These are phyloP conservation scores for Naganishia friedmannii DNA, from an alignment of 768 basidiomycete species.

Conservation along the genomic window DNA sequence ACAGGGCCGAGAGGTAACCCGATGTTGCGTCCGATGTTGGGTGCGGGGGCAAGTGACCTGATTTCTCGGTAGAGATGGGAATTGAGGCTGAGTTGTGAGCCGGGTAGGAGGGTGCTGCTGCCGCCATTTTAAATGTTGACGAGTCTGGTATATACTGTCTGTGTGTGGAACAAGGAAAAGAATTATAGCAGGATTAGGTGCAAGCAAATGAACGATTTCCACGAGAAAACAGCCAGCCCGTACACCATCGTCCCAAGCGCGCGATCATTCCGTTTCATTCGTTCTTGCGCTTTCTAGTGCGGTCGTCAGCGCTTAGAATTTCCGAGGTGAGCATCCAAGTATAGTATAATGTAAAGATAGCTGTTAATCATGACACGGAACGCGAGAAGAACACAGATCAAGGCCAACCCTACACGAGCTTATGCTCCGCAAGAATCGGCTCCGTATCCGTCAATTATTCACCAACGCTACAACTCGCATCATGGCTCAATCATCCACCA, in stretches of 20 bases:
- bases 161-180: no score
- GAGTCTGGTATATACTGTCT: slow-evolving; percentile 2
- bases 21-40: slow-evolving; percentile 40
- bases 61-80: slow-evolving; percentile 27
- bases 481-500: slow-evolving; percentile 9
- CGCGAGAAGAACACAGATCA: neutral
- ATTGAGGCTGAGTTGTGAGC: slow-evolving; percentile 28
- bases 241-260: slow-evolving; percentile 4
- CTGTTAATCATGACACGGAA: neutral
- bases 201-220: slow-evolving; percentile 15
- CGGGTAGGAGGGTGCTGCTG: slow-evolving; percentile 29
- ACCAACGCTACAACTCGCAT: neutral
- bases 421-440: neutral
- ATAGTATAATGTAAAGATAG: no score
- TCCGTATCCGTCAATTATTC: neutral
- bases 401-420: neutral
- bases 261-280: no score
- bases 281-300: no score
- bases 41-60: slow-evolving; percentile 27
- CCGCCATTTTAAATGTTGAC: neutral
- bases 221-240: slow-evolving; percentile 18
- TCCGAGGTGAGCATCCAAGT: neutral
- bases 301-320: no score
- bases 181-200: neutral
- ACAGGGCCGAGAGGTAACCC: slow-evolving; percentile 48